Percentiles rank a stretch among this genome's conserved stretches.
Evolutionary conservation across 2,329 filamentous ascomycete genomes (phyloP).

Genomic region (Botrytis pseudocinerea): DNA sequence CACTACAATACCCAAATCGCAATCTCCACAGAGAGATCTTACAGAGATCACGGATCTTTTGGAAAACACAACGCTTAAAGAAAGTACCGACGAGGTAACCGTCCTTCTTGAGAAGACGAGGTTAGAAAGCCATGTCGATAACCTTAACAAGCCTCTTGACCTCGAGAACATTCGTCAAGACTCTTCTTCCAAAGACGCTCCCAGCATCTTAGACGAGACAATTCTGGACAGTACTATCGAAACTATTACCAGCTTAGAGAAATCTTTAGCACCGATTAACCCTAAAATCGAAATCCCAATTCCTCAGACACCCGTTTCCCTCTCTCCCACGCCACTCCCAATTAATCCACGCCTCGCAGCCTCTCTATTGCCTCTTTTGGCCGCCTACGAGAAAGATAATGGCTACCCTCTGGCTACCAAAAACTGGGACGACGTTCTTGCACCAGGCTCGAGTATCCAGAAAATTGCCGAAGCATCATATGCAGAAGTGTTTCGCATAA

Average conservation of each 20-base stretch:
- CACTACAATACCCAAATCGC: neutral
- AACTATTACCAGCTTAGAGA: neutral
- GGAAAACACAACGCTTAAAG: neutral
- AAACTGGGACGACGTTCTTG: slow-evolving; percentile 58
- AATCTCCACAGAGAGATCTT: neutral
- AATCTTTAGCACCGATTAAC: neutral
- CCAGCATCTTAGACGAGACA: neutral
- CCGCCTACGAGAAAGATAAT: slow-evolving; percentile 31
- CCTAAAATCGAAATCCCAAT: neutral
- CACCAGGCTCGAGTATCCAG: slow-evolving; percentile 52
- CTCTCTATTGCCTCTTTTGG: slow-evolving; percentile 30
- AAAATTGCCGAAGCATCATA: slow-evolving; percentile 69
- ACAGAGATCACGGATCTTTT: slow-evolving; percentile 10
- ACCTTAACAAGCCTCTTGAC: neutral
- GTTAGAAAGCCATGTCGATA: neutral
- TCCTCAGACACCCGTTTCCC: neutral
- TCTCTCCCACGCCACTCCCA: neutral
- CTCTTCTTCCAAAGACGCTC: neutral
- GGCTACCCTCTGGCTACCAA: slow-evolving; percentile 22
- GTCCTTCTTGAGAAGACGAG: neutral
- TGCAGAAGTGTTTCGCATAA: slow-evolving; percentile 65
- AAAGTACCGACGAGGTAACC: neutral
- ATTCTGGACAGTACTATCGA: neutral
- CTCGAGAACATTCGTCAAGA: neutral
- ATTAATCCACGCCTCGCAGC: slow-evolving; percentile 12